A percentile compares a stretch with the other conserved stretches of the same genome.
phyloP scores from a whole-genome alignment of 495 filamentous ascomycete genomes.

The Aspergillus egyptiacus region DNA sequence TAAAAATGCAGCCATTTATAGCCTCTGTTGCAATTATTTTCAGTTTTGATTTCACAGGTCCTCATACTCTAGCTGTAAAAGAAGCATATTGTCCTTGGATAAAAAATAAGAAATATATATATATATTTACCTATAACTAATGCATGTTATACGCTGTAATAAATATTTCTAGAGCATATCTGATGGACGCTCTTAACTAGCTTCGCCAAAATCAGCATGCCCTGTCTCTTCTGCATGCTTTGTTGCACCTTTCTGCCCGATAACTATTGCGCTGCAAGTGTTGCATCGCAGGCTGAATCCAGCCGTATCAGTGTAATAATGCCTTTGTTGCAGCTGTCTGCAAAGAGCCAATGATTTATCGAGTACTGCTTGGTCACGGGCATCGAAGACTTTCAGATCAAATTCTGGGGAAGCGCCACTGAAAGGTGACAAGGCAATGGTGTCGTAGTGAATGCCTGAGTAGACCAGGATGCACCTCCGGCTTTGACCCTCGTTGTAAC shows the following conservation, averaged over 20 bases:
- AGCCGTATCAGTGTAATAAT: constrained; percentile 89
- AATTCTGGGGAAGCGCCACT: constrained; percentile 59
- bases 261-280: constrained; percentile 61
- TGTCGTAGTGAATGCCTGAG: constrained; percentile 92
- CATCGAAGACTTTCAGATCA: constrained; percentile 74
- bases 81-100: no score
- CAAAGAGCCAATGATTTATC: constrained; percentile 67
- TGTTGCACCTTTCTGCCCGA: constrained; percentile 65
- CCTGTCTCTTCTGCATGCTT: constrained; percentile 62
- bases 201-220: constrained; percentile 70
- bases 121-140: no score
- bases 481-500: constrained; percentile 71
- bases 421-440: constrained; percentile 68
- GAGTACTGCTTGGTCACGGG: constrained; percentile 61
- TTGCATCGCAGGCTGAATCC: constrained; percentile 81
- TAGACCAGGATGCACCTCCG: constrained; percentile 81
- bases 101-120: no score
- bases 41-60: no score
- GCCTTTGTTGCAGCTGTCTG: constrained; percentile 57
- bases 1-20: no score
- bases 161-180: no score
- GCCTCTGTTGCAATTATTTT: no score
- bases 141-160: no score
- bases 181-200: constrained; percentile 20
- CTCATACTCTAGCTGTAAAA: no score